Base-by-base conservation (phyloP, 1,139 yeast species). In the Petasospora rhodanensis region DNA sequence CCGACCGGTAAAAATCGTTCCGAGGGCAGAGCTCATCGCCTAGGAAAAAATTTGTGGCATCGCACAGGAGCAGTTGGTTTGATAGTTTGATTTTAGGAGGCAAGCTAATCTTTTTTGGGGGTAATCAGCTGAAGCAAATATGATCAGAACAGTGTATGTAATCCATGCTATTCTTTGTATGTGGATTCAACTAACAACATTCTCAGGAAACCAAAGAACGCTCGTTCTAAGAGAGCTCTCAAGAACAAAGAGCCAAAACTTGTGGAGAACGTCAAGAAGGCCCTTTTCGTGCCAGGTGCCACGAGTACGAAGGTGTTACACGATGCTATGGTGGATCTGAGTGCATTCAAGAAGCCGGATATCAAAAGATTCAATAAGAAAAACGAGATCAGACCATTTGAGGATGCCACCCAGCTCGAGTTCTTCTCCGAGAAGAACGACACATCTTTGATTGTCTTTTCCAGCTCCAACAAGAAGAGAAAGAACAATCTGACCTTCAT, bases 351-450 rank as follows among this genome's bases (percentile, higher is more conserved):
- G 64, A 89, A 91, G 61, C 99, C 99, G 21, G 79, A 76, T 49
- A 78, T 81, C 46, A 87, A 87, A 62, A 76, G 94, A 55, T 91
- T 91, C 56, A 69, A 78, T 35, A 84, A 83, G 61, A 89, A 86
- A 68, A 91, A 91, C 55, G 91, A 85, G 33, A 70, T 91, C 42
- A 73, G 83, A 52, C 98, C 98, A 10, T 91, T 91, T 61, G 99
- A 91, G 61, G 97, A 93, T 55, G 72, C 86, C n/a, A 55, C 80
- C 6, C 75, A 81, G 26, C 64, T 93, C 40, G 98, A 93, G 60
- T 91, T 93, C 54, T 84, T 89, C 57, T 72, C 95, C 44, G 96
- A 89, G 59, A 93, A 91, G 70, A 93, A 91, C 59, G 98, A 91
- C 60, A 62, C 83, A 29, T 86, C 97, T 3, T 64, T 91, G 43